Evolutionary conservation across 1,284 basidiomycete species (phyloP).

Genomic region (Hemileia vastatrix): DNA sequence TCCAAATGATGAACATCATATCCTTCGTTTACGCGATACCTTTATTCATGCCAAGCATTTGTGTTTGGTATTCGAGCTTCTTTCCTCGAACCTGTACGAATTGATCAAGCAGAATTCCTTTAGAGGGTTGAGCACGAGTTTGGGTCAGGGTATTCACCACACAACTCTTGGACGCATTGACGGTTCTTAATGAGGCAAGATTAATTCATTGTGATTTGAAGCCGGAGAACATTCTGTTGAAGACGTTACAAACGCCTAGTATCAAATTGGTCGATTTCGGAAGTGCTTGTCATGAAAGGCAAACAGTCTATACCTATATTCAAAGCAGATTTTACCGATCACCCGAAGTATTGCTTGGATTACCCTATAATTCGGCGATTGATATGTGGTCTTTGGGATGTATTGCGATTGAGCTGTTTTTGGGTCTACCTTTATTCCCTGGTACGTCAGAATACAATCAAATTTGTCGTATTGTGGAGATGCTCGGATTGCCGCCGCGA

Average conservation of each 20-base stretch:
- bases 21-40: conserved; percentile 82
- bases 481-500: conserved; percentile 91
- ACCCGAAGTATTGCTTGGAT: conserved; percentile 90
- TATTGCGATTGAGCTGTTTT: conserved; percentile 93
- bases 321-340: conserved; percentile 97
- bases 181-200: conserved; percentile 86
- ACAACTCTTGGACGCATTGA: conserved; percentile 82
- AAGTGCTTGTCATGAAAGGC: conserved; percentile 92
- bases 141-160: conserved; percentile 95
- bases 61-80: conserved; percentile 91
- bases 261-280: conserved; percentile 99
- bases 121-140: conserved; percentile 86
- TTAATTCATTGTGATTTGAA: conserved; percentile 97
- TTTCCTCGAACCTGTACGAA: conserved; percentile 97
- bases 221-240: conserved; percentile 88
- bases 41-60: conserved; percentile 95
- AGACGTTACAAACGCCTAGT: conserved; percentile 93
- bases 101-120: conserved; percentile 99
- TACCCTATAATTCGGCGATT: conserved; percentile 85
- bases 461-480: conserved; percentile 87
- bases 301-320: conserved; percentile 98
- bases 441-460: conserved; percentile 99
- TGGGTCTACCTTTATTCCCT: conserved; percentile 89
- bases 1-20: conserved; percentile 89
- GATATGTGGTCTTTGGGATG: conserved; percentile 94